These are phyloP conservation scores for Eucalyptus polybractea DNA, from an alignment of 345 rosid species.

Conservation along the genomic window DNA sequence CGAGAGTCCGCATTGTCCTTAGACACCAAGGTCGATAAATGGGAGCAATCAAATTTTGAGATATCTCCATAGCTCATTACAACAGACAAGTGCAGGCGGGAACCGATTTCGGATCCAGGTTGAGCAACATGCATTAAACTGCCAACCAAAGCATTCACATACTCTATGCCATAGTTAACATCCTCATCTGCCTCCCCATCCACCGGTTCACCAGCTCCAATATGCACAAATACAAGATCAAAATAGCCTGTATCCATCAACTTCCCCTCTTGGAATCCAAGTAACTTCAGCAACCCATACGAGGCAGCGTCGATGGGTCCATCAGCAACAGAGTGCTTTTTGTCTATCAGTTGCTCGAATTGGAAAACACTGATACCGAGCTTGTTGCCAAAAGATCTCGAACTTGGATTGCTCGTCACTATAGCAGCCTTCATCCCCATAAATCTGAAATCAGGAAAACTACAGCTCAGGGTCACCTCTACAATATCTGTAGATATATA, in stretches of 20 bases:
- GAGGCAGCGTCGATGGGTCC: conserved; percentile 13
- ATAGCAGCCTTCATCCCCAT: conserved; percentile 80
- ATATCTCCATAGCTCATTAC: conserved; percentile 61
- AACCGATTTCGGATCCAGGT: conserved; percentile 43
- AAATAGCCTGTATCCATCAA: conserved; percentile 27
- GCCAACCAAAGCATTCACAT: conserved; percentile 42
- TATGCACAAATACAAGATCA: conserved; percentile 61
- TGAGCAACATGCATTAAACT: conserved; percentile 28
- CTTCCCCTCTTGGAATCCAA: conserved; percentile 68
- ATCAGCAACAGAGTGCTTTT: neutral
- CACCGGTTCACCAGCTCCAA: conserved; percentile 26
- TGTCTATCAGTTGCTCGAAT: conserved; percentile 14
- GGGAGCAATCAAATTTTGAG: conserved; percentile 16
- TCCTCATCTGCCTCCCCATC: neutral
- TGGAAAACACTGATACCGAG: conserved; percentile 38
- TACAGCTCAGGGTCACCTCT: neutral
- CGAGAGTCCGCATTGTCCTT: conserved; percentile 13
- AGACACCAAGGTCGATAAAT: conserved; percentile 22
- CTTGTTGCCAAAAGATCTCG: conserved; percentile 39
- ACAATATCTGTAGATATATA: neutral
- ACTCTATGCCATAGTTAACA: conserved; percentile 7
- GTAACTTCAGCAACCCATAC: conserved; percentile 29
- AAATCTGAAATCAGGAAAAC: conserved; percentile 30
- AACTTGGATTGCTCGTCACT: conserved; percentile 25
- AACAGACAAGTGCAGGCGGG: conserved; percentile 63